A percentile compares a stretch with the other conserved stretches of the same genome.
Evolutionary conservation across 805 yeast species (phyloP).

Genomic region (Torulaspora microellipsoides): DNA sequence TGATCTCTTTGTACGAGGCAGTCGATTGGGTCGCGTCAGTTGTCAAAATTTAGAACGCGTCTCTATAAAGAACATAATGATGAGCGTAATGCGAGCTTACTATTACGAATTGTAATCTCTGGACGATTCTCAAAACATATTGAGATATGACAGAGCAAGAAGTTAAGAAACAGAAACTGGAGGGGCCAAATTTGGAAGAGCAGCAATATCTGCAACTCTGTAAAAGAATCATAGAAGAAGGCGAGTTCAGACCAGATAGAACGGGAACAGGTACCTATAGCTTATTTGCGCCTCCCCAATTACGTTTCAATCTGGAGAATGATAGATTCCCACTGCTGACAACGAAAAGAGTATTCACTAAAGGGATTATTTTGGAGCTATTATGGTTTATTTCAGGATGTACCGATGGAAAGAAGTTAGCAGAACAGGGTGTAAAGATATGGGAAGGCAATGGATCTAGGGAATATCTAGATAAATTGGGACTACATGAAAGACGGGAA

Average conservation of each 20-base stretch:
- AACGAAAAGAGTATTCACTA: slow-evolving; percentile 86
- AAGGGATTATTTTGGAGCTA: slow-evolving; percentile 83
- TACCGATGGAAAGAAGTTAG: slow-evolving; percentile 77
- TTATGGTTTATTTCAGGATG: slow-evolving; percentile 90
- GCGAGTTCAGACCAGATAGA: slow-evolving; percentile 90
- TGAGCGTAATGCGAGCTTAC: too few relatives aligned
- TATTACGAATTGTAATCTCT: too few relatives aligned
- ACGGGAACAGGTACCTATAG: slow-evolving; percentile 96
- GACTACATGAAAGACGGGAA: slow-evolving; percentile 72
- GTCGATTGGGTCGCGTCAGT: too few relatives aligned
- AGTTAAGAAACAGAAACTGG: slow-evolving; percentile 5
- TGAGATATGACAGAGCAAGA: slow-evolving; percentile 11
- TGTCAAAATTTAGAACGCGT: too few relatives aligned
- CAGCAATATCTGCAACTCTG: slow-evolving; percentile 85
- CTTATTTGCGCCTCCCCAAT: slow-evolving; percentile 92
- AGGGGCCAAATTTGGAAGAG: slow-evolving; percentile 52
- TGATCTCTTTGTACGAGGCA: too few relatives aligned
- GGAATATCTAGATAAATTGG: slow-evolving; percentile 80
- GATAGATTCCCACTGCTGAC: slow-evolving; percentile 84
- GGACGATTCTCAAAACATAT: background rate
- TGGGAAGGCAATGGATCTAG: slow-evolving; percentile 99
- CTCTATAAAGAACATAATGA: too few relatives aligned
- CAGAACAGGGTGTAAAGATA: slow-evolving; percentile 85
- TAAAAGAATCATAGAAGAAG: slow-evolving; percentile 66
- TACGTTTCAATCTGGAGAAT: slow-evolving; percentile 70